Evolutionary conservation across 441 rosid genomes (phyloP), one percentile per base, ranked within the genome.

Genomic region (Geranium incanum): DNA sequence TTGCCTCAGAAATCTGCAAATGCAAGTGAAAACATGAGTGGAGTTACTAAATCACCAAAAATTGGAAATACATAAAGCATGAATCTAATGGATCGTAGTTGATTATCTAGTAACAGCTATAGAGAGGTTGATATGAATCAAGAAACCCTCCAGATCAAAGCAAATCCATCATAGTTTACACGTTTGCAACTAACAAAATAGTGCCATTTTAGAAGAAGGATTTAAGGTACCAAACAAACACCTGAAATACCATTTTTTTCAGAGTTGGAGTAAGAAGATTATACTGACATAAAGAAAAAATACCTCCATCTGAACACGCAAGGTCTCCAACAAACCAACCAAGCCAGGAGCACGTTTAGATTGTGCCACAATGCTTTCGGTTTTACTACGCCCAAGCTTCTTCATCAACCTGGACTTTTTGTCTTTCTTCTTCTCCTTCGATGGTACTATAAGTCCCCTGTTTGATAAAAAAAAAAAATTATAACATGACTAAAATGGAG

Each of bases 291-390:
- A 60, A 68, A 16, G 9, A 69, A 36, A 39, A 57, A 33, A 66
- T 80, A 95, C 99, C 99, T 95, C 98, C 97, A 95, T 86, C 75
- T 92, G 99, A 55, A 88, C 91, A 73, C 95, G 92, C 96, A 95
- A 87, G 70, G 85, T 85, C 81, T 95, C 99, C 79, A 93, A 77
- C 78, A 95, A 85, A 76, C 90, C 84, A 81, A 85, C 92, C 85
- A 95, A 78, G 74, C 97, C 96, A 45, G 91, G 77, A 38, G 88
- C 83, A 78, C 74, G 84, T 69, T 86, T 88, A 59, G 97, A 86
- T 77, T 89, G 91, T 23, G 78, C 41, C 72, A 78, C 78, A 67
- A 79, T 71, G 77, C 76, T 86, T 77, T 84, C 98, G 81, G 81
- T 93, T 88, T 77, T 87, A 83, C 90, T 89, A 74, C 91, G 91